Evolutionary conservation across 371 early-diverging fungal species (phyloP), one percentile per base, ranked within the genome.

Genomic region (Saksenaea oblongispora): DNA sequence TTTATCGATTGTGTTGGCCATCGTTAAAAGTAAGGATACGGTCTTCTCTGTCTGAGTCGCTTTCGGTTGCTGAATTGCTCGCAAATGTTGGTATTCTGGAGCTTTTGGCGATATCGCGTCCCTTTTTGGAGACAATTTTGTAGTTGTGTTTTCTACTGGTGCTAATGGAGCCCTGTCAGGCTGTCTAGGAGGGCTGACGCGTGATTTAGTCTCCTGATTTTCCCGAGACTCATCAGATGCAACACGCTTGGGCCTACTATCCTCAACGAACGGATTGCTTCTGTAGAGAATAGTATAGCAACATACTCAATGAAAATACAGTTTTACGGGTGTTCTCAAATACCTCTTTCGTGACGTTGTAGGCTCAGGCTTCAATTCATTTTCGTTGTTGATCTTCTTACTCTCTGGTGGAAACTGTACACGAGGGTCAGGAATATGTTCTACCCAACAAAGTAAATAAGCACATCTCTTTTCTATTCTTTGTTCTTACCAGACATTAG

Each of bases 401-500:
- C 8, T n/a, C n/a, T 44, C 18, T 8, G 7, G 34, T 22, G 65
- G 65, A 34, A 65, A 65, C 22, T 55, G 41, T 10, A 28, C n/a
- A 11, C 65, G 59, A 5, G 42, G 44, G 15, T 54, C 65, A 17
- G 60, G 59, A 9, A 65, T 59, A 34, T 53, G 34, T 34, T 65
- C 65, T 64, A 35, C 34, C 10, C 10, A 26, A 41, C n/a, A 10
- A 22, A 34, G n/a, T 27, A 24, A 47, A 27, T 13, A 3, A 17
- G 17, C 18, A n/a, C 11, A 44, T 44, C 44, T n/a, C 31, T 28
- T n/a, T 55, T 28, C 17, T 28, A 27, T 35, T 39, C 8, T 22
- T n/a, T 1, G 17, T 17, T 10, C 7, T 8, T 64, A 69, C 69
- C 66, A 55, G 66, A 64, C 54, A 71, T 66, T 15, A 71, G 31